These are phyloP conservation scores for Verticillium nonalfalfae DNA, from an alignment of 2,329 filamentous ascomycete species.

Conservation along the genomic window DNA sequence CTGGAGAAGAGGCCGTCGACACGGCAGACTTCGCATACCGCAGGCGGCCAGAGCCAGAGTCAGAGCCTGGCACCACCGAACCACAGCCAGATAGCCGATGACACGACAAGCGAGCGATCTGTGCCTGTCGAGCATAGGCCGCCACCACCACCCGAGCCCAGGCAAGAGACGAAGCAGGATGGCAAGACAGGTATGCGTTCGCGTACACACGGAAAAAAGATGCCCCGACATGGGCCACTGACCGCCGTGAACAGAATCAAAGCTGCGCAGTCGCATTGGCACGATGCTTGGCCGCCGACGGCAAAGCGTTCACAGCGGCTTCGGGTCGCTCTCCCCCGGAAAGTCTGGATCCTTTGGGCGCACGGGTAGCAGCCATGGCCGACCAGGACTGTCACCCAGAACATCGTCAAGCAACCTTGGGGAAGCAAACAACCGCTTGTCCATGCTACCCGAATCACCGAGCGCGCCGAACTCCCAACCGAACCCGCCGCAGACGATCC, in stretches of 20 bases:
- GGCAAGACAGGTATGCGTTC: slow-evolving; percentile 21
- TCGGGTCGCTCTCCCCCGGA: slow-evolving; percentile 47
- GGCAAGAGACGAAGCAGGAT: slow-evolving; percentile 21
- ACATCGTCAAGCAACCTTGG: slow-evolving; percentile 53
- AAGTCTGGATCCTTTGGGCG: slow-evolving; percentile 54
- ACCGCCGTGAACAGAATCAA: slow-evolving; percentile 36
- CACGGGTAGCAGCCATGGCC: slow-evolving; percentile 44
- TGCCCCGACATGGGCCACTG: slow-evolving; percentile 1
- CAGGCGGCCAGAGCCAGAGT: slow-evolving; percentile 11
- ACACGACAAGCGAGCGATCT: slow-evolving; percentile 40
- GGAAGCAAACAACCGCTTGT: slow-evolving; percentile 45
- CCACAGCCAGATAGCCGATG: slow-evolving; percentile 19
- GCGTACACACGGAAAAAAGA: background rate
- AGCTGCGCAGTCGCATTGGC: slow-evolving; percentile 57
- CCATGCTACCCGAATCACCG: slow-evolving; percentile 52
- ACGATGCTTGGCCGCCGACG: slow-evolving; percentile 62
- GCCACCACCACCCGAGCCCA: slow-evolving; percentile 21
- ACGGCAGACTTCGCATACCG: slow-evolving; percentile 33
- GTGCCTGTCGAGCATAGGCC: slow-evolving; percentile 20
- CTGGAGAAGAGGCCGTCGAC: slow-evolving; percentile 35
- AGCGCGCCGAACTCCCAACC: slow-evolving; percentile 23
- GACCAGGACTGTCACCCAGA: slow-evolving; percentile 43
- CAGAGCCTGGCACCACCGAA: slow-evolving; percentile 20
- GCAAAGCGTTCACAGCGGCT: slow-evolving; percentile 60
- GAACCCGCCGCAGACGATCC: slow-evolving; percentile 10